Evolutionary conservation across 108 stramenopile genomes (phyloP).

Genomic region (Asterionellopsis glacialis): DNA sequence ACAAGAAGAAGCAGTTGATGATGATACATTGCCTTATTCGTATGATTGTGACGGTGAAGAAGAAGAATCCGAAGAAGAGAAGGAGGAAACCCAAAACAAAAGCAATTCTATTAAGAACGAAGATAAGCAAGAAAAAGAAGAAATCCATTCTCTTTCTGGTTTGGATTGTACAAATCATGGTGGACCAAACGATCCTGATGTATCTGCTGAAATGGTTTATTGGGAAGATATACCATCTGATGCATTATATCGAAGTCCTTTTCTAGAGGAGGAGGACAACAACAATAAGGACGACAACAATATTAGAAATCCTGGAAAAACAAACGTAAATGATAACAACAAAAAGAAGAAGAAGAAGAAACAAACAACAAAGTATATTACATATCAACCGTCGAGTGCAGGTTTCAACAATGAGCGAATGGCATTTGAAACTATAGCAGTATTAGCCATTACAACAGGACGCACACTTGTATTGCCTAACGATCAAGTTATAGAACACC

Average conservation of each 20-base stretch:
- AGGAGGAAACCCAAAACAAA: not conserved
- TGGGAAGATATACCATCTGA: conserved; percentile 46
- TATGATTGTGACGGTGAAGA: not conserved
- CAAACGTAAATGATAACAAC: no score
- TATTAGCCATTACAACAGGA: conserved; percentile 67
- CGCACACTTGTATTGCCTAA: conserved; percentile 70
- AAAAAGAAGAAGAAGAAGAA: conserved; percentile 28
- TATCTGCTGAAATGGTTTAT: conserved; percentile 44
- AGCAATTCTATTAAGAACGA: not conserved
- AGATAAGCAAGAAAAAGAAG: not conserved
- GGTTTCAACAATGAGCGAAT: conserved; percentile 85
- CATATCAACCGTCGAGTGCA: conserved; percentile 27
- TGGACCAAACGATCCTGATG: conserved; percentile 24
- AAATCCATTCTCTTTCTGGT: conserved; percentile 25
- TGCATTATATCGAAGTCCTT: conserved; percentile 29
- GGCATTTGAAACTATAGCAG: conserved; percentile 53
- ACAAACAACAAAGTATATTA: not conserved
- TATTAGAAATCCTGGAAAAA: conserved; percentile 48
- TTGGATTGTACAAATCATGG: conserved; percentile 35
- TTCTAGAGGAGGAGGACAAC: conserved; percentile 14
- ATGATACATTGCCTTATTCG: not conserved
- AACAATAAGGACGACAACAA: no score
- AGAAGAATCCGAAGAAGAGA: not conserved
- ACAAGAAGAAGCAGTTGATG: not conserved
- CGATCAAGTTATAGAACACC: conserved; percentile 22